Evolutionary conservation across 306 rosid species (phyloP).

Genomic region (Cyamopsis tetragonoloba): DNA sequence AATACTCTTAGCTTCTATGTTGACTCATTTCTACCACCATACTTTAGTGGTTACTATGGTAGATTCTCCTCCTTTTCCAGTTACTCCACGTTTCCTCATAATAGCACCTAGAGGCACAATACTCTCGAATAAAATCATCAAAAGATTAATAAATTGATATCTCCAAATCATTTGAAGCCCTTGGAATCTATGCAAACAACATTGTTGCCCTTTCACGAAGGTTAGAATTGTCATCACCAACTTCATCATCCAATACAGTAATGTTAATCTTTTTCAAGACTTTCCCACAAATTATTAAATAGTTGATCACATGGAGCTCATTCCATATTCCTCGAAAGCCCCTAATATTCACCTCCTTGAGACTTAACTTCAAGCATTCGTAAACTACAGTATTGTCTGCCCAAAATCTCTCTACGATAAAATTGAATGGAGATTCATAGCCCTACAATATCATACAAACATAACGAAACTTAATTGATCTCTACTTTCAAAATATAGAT

Average conservation of each 20-base stretch:
- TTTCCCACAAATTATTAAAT: neutral
- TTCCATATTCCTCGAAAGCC: neutral
- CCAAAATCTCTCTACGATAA: neutral
- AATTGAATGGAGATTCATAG: neutral
- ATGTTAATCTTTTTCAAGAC: neutral
- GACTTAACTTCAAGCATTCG: neutral
- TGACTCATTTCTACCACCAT: too few species aligned
- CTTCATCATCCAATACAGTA: neutral
- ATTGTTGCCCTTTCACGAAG: neutral
- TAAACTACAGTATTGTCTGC: neutral
- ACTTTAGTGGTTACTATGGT: too few species aligned
- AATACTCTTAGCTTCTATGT: too few species aligned
- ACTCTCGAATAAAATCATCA: too few species aligned
- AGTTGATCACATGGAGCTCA: neutral
- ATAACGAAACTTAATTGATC: neutral
- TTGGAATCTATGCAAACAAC: neutral
- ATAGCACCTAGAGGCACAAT: too few species aligned
- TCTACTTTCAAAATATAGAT: neutral
- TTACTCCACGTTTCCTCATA: too few species aligned
- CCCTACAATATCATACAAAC: constrained; percentile 24
- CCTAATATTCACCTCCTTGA: constrained; percentile 12
- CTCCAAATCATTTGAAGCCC: neutral
- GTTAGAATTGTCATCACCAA: neutral
- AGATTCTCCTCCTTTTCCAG: too few species aligned
- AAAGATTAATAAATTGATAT: too few species aligned